phyloP scores from a whole-genome alignment of 768 basidiomycete genomes.

The Tylopilus sp. region DNA sequence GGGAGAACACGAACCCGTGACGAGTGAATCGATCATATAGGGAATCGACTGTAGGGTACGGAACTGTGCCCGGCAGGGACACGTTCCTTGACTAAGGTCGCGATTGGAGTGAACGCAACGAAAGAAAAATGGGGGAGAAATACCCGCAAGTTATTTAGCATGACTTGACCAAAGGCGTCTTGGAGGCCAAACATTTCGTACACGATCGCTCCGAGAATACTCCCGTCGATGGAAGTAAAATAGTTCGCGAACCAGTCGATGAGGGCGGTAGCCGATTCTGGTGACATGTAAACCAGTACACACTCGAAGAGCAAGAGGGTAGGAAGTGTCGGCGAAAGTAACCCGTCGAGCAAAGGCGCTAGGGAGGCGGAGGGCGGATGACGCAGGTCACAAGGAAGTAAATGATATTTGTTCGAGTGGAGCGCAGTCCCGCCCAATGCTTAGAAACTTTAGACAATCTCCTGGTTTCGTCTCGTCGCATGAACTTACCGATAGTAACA shows the following conservation, averaged over 20 bases:
- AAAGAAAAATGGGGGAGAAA: slow-evolving; percentile 31
- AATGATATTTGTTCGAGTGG: slow-evolving; percentile 35
- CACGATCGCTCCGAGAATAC: slow-evolving; percentile 53
- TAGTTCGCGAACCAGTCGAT: slow-evolving; percentile 71
- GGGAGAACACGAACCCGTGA: slow-evolving; percentile 45
- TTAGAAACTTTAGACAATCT: slow-evolving; percentile 6
- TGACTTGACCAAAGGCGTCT: slow-evolving; percentile 89
- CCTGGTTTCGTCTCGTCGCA: too few species aligned
- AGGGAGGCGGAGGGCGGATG: slow-evolving; percentile 49
- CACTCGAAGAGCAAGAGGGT: slow-evolving; percentile 92
- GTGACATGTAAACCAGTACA: slow-evolving; percentile 78
- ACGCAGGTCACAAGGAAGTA: slow-evolving; percentile 79
- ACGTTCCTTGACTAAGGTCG: slow-evolving; percentile 62
- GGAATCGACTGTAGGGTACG: slow-evolving; percentile 54
- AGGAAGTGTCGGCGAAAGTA: slow-evolving; percentile 60
- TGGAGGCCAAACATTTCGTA: slow-evolving; percentile 90
- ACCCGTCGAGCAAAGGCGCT: slow-evolving; percentile 27
- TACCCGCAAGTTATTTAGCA: slow-evolving; percentile 85
- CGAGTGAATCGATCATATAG: slow-evolving; percentile 55
- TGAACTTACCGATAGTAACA: slow-evolving; percentile 11
- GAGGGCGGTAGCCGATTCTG: slow-evolving; percentile 52
- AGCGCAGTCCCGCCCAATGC: slow-evolving; percentile 37
- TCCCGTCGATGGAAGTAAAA: slow-evolving; percentile 30
- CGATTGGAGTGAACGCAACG: background rate
- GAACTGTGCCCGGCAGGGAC: slow-evolving; percentile 65